Base-by-base conservation (phyloP, 768 basidiomycete species). In the Hygrocybe punicea region DNA sequence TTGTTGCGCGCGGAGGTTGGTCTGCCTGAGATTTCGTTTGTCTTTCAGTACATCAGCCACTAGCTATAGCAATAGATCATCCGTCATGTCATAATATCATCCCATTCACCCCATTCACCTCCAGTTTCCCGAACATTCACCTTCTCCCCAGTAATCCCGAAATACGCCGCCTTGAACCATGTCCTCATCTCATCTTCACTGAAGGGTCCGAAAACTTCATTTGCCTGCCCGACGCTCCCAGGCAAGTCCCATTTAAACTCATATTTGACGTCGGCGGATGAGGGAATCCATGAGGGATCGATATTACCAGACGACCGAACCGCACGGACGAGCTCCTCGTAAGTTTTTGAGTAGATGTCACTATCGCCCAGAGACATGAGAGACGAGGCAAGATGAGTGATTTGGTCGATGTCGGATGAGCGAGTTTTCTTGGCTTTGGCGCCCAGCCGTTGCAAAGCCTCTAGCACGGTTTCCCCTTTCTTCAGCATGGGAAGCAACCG, bases 11-110 rank as follows among this genome's bases (percentile, higher is more conserved):
- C 92, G 2, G 97, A 99, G 70, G 82, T 87, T 39, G 92, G 89
- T 9, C 62, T 84, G 42, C 82, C 85, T 4, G 89, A 93, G 60
- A 88, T 98, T 48, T 95, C 94, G 0, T 96, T 93, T 65, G 94
- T 95, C 42, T 98, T 96, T 77, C 96, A 98, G 69, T 97, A 94
- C 69, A 86, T 93, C 69, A 93, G 91, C 70, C 91, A 93, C 69
- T 93, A 81, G 53, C 39, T 14, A 37, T 54, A 45, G n/a, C 33
- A 48, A 23, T n/a, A n/a, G n/a, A n/a, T n/a, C n/a, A n/a, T n/a
- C n/a, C n/a, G 35, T 48, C 57, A 36, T 37, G 48, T 49, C 23
- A 37, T 51, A 55, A 59, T 39, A 40, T 89, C 81, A 37, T 83
- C 78, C 91, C 91, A 93, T 47, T 75, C 73, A 2, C 79, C 79